These are phyloP conservation scores for Candida fluviatilis DNA, from an alignment of 805 yeast species.

Conservation along the genomic window DNA sequence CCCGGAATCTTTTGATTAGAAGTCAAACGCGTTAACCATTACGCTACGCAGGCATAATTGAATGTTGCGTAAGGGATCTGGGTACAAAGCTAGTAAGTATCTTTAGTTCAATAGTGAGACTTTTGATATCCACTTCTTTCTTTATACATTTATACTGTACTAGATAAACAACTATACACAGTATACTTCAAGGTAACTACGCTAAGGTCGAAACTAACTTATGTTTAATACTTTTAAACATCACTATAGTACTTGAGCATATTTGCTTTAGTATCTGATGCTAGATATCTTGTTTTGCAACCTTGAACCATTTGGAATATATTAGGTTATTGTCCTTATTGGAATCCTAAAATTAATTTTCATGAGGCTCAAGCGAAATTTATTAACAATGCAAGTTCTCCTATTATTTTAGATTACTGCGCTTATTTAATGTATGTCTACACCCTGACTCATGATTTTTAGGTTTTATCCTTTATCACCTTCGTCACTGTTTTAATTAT, in stretches of 20 bases:
- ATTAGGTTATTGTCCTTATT: background rate
- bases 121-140: background rate
- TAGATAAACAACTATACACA: no score
- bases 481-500: background rate
- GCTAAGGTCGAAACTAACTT: background rate
- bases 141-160: no score
- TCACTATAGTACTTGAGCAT: background rate
- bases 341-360: background rate
- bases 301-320: background rate
- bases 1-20: conserved; percentile 65
- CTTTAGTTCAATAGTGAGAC: background rate
- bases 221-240: background rate
- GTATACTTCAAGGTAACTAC: background rate
- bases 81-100: background rate
- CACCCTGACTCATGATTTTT: background rate
- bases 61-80: no score
- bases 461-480: background rate
- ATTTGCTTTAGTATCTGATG: background rate
- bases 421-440: background rate
- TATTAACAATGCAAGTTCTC: background rate
- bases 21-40: conserved; percentile 68
- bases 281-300: background rate
- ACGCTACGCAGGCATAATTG: conserved; percentile 52
- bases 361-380: background rate
- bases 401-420: background rate